phyloP scores from a whole-genome alignment of 208 protist genomes.

The Leishmania arabica region DNA sequence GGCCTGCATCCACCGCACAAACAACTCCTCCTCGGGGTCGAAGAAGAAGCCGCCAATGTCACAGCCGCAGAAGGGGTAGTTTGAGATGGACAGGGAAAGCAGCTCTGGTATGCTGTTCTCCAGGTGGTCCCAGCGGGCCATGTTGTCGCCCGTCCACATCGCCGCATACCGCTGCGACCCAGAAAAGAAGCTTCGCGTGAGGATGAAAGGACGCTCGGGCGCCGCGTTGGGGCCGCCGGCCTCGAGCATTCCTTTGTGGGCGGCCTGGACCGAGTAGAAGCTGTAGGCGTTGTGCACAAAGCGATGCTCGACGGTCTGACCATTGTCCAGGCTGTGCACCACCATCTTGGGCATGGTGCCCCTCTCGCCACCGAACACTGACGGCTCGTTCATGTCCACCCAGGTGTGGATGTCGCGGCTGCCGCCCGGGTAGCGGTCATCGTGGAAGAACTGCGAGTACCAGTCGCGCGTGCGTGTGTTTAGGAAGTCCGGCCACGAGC shows the following conservation, averaged over 20 bases:
- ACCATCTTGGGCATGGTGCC: constrained; percentile 95
- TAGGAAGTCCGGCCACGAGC: constrained; percentile 95
- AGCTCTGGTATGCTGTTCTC: constrained; percentile 95
- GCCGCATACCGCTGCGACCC: constrained; percentile 97
- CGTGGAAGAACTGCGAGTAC: constrained; percentile 92
- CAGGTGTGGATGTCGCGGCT: constrained; percentile 95
- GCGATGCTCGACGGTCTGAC: constrained; percentile 88
- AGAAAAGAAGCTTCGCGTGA: constrained; percentile 98
- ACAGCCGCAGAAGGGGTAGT: constrained; percentile 96
- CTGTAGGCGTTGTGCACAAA: constrained; percentile 99
- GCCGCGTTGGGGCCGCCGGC: constrained; percentile 36
- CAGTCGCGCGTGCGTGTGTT: constrained; percentile 92
- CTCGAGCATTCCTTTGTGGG: constrained; percentile 86
- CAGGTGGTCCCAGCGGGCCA: constrained; percentile 95
- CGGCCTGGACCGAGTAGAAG: constrained; percentile 88
- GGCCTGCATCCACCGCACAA: constrained; percentile 98
- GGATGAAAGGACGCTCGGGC: constrained; percentile 95
- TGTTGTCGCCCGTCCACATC: constrained; percentile 99
- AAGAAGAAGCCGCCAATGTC: constrained; percentile 99
- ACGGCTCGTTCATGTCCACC: constrained; percentile 99
- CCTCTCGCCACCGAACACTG: constrained; percentile 96
- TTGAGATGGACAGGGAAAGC: constrained; percentile 94
- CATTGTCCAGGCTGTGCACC: constrained; percentile 78
- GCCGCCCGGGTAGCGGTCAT: constrained; percentile 89
- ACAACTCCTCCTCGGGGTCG: constrained; percentile 95